Evolutionary conservation across 2,329 filamentous ascomycete genomes (phyloP).

Genomic region (Neofusicoccum umdonicola): DNA sequence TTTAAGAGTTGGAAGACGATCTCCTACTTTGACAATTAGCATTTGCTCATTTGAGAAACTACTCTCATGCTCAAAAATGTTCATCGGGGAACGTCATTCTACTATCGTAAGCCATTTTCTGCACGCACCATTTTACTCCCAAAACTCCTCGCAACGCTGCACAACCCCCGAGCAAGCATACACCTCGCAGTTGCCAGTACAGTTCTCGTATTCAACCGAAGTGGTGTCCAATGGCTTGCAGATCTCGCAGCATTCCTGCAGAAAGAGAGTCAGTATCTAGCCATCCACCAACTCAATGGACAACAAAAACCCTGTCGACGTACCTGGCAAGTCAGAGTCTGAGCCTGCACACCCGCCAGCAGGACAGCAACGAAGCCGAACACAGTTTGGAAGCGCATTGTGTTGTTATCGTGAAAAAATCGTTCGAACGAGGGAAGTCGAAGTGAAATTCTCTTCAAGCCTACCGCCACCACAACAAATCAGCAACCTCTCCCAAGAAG

Average conservation of each 20-base stretch:
- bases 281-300: too few relatives aligned
- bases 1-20: too few relatives aligned
- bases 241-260: background rate
- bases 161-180: background rate
- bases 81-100: too few relatives aligned
- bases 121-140: background rate
- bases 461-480: background rate
- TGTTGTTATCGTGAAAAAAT: background rate
- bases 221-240: background rate
- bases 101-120: too few relatives aligned
- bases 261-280: background rate
- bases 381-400: background rate
- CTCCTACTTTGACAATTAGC: too few relatives aligned
- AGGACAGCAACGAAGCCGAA: background rate
- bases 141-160: background rate
- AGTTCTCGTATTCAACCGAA: background rate
- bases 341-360: background rate
- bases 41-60: too few relatives aligned
- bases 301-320: background rate
- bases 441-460: too few relatives aligned
- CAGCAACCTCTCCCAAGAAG: background rate
- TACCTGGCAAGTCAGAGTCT: background rate
- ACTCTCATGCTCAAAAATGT: too few relatives aligned
- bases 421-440: background rate
- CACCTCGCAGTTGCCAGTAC: background rate